Evolutionary conservation across 305 asterid genomes (phyloP).

Genomic region (Fraxinus baroniana): DNA sequence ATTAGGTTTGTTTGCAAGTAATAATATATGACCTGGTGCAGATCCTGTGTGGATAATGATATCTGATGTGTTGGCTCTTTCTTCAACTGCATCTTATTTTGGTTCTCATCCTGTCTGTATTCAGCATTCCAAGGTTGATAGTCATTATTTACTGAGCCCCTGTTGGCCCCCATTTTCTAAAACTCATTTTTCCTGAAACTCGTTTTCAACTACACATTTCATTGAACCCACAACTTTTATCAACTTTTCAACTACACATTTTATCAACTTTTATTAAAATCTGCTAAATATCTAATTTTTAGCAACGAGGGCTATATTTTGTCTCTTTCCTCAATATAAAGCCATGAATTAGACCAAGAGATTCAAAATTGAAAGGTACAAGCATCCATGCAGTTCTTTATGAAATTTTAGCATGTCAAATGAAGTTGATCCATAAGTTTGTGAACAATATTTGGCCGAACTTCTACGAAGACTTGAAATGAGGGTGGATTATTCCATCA

Average conservation of each 20-base stretch:
- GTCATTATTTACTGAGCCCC: background rate
- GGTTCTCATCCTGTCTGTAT: background rate
- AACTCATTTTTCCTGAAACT: background rate
- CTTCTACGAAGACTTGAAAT: background rate
- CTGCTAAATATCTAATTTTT: background rate
- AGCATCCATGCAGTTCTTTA: background rate
- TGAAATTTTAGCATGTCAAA: background rate
- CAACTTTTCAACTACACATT: background rate
- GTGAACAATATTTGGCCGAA: background rate
- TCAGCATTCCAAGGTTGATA: background rate
- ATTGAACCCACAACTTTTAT: background rate
- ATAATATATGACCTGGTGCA: background rate
- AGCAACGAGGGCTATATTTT: background rate
- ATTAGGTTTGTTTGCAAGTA: background rate
- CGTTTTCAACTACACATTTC: background rate
- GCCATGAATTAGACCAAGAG: background rate
- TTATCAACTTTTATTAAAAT: background rate
- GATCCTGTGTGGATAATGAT: background rate
- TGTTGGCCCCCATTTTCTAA: background rate
- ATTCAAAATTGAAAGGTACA: background rate
- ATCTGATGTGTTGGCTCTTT: conserved; percentile 1
- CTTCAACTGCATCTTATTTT: conserved; percentile 9
- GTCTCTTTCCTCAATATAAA: background rate
- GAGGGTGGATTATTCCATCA: background rate
- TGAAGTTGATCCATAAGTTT: background rate